Evolutionary conservation across 306 rosid species (phyloP).

Genomic region (Quercus cerris): DNA sequence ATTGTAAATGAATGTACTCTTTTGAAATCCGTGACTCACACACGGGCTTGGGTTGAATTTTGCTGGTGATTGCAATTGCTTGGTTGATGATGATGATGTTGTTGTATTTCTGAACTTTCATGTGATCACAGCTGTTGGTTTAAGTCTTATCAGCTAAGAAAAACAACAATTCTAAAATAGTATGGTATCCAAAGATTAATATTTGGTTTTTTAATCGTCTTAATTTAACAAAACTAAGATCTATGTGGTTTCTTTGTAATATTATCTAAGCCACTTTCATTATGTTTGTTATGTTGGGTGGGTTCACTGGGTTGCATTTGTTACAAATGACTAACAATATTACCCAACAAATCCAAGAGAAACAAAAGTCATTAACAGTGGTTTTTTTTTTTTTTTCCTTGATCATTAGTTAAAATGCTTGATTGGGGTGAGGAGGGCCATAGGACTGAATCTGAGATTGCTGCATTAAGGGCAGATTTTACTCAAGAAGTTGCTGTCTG

Average conservation of each 20-base stretch:
- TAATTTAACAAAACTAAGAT: background rate
- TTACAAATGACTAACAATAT: background rate
- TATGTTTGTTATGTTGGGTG: background rate
- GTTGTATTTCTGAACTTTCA: constrained; percentile 33
- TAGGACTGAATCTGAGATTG: constrained; percentile 86
- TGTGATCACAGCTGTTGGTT: constrained; percentile 45
- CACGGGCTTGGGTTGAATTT: constrained; percentile 55
- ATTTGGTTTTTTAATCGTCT: background rate
- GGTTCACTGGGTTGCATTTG: background rate
- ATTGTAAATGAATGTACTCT: constrained; percentile 33
- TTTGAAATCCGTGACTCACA: constrained; percentile 41
- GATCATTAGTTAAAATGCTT: constrained; percentile 73
- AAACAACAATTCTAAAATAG: constrained; percentile 6
- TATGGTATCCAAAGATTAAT: constrained; percentile 4
- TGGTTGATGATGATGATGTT: constrained; percentile 45
- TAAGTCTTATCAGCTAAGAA: constrained; percentile 17
- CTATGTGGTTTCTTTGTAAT: background rate
- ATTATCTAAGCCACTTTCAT: background rate
- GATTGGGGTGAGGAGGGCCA: constrained; percentile 99
- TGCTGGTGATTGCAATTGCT: constrained; percentile 32
- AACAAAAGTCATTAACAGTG: constrained; percentile 1
- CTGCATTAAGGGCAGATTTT: constrained; percentile 85
- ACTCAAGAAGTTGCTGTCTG: constrained; percentile 97
- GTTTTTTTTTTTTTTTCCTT: constrained; percentile 24
- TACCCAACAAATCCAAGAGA: background rate